Conservation (phyloP, 2,329 filamentous ascomycete species). For the Trichophyton verrucosum region DNA sequence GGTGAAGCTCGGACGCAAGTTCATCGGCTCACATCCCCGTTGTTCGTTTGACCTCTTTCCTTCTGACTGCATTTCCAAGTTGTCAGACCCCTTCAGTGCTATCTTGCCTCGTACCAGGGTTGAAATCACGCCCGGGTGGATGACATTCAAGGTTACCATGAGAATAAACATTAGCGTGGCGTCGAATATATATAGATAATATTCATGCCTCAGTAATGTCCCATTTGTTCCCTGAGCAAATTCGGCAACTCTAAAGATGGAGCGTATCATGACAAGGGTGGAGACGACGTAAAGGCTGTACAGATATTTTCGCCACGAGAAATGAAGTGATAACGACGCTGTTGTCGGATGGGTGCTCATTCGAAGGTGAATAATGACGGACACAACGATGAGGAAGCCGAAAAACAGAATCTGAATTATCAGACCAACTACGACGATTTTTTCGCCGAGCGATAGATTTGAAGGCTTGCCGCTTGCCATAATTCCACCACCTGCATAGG, state of each 20-base stretch:
- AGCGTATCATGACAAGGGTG: conserved; percentile 22
- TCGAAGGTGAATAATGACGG: conserved; percentile 39
- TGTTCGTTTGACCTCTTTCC: not conserved
- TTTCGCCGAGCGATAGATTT: conserved; percentile 15
- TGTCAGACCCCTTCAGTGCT: not conserved
- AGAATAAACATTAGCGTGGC: conserved; percentile 20
- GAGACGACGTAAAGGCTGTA: conserved; percentile 21
- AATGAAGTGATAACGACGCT: not conserved
- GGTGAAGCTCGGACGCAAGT: conserved; percentile 1
- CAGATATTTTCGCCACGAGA: conserved; percentile 24
- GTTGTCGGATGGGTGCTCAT: conserved; percentile 25
- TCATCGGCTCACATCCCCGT: not conserved
- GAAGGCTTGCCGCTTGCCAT: conserved; percentile 16
- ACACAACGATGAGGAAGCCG: conserved; percentile 41
- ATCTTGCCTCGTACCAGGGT: not conserved
- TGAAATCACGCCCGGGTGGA: conserved; percentile 11
- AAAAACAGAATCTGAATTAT: conserved; percentile 48
- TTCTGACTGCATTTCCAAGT: conserved; percentile 4
- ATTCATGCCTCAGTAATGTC: conserved; percentile 21
- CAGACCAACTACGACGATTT: conserved; percentile 45
- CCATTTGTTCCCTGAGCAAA: conserved; percentile 23
- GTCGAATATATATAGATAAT: conserved; percentile 24
- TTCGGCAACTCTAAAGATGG: conserved; percentile 24
- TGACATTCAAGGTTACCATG: conserved; percentile 13
- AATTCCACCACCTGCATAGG: conserved; percentile 20